These are phyloP conservation scores for Carex scoparia DNA, from an alignment of 176 grass and related monocot species.

Conservation along the genomic window DNA sequence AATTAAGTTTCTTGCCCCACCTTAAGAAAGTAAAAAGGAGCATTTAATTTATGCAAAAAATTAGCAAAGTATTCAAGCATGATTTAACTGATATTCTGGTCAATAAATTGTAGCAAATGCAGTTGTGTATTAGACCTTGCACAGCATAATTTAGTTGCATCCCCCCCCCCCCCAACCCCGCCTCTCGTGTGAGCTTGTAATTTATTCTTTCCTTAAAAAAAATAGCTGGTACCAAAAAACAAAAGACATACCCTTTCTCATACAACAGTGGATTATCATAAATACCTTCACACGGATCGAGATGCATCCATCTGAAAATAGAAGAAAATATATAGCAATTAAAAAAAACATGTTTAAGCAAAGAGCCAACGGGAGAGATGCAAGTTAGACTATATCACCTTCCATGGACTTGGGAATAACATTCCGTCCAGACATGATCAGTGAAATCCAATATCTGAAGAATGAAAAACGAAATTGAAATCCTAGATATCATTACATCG, in stretches of 20 bases:
- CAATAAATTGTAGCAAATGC: background rate
- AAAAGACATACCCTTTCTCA: slow-evolving; percentile 72
- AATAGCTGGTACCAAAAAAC: background rate
- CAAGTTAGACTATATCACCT: slow-evolving; percentile 46
- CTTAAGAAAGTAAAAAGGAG: slow-evolving; percentile 44
- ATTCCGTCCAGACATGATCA: slow-evolving; percentile 97
- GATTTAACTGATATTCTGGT: background rate
- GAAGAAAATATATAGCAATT: slow-evolving; percentile 24
- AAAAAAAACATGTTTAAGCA: slow-evolving; percentile 1
- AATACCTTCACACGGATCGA: slow-evolving; percentile 91
- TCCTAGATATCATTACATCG: background rate
- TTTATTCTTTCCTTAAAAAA: background rate
- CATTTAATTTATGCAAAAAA: slow-evolving; percentile 4
- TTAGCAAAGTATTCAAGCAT: background rate
- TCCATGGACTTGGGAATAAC: slow-evolving; percentile 66
- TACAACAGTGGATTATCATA: slow-evolving; percentile 93
- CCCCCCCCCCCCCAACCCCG: no score
- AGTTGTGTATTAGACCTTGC: background rate
- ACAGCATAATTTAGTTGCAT: background rate
- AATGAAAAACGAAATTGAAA: slow-evolving; percentile 17
- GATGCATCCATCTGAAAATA: slow-evolving; percentile 95
- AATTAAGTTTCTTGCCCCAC: slow-evolving; percentile 94
- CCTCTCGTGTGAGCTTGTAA: background rate
- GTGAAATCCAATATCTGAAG: slow-evolving; percentile 84
- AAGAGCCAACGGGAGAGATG: slow-evolving; percentile 17